These are phyloP conservation scores for Desmodesmus armatus DNA, from an alignment of 139 green algal genomes.

Conservation along the genomic window DNA sequence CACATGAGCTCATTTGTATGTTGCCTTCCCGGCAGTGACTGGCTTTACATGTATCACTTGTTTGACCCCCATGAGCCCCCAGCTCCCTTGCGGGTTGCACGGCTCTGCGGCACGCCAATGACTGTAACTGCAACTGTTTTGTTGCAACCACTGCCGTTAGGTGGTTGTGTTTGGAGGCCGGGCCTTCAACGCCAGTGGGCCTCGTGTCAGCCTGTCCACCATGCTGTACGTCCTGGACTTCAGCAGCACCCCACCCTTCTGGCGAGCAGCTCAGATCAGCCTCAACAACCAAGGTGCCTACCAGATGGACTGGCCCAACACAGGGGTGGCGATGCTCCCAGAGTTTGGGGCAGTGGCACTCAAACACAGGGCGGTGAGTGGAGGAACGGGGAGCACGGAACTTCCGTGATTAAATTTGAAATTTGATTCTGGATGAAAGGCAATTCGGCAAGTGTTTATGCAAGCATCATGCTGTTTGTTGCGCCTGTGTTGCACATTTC, in stretches of 20 bases:
- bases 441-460: too few species aligned
- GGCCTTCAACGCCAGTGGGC: neutral
- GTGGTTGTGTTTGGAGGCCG: conserved; percentile 19
- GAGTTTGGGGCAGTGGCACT: conserved; percentile 5
- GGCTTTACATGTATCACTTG: too few species aligned
- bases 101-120: too few species aligned
- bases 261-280: conserved; percentile 13
- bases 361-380: conserved; percentile 22
- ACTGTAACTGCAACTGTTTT: too few species aligned
- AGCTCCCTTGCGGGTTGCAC: too few species aligned
- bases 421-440: too few species aligned
- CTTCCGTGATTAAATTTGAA: too few species aligned
- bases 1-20: neutral
- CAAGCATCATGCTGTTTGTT: too few species aligned
- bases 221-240: conserved; percentile 33
- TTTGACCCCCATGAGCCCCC: too few species aligned
- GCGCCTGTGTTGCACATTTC: too few species aligned
- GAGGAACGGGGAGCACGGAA: too few species aligned
- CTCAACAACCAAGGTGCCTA: conserved; percentile 23
- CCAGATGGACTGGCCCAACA: conserved; percentile 8
- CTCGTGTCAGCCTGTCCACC: neutral
- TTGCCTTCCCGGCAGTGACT: too few species aligned
- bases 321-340: conserved; percentile 7
- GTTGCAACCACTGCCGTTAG: neutral
- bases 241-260: neutral